Percentiles rank a stretch among this genome's conserved stretches.
phyloP scores from a whole-genome alignment of 2,329 filamentous ascomycete species.

The Capronia epimyces region DNA sequence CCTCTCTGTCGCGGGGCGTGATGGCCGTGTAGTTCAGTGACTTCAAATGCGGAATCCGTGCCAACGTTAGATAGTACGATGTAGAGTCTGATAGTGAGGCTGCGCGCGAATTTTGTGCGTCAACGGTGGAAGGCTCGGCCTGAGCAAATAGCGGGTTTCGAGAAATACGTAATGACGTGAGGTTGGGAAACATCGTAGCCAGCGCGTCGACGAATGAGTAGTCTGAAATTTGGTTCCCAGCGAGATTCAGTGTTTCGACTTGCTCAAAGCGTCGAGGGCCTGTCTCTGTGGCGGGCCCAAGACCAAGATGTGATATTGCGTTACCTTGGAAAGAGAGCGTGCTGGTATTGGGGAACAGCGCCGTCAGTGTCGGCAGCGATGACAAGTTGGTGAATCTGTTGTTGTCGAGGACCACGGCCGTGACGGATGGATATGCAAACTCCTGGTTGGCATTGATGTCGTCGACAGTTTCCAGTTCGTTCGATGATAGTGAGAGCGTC shows the following conservation, averaged over 20 bases:
- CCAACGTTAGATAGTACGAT: constrained; percentile 27
- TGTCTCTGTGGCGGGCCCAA: constrained; percentile 29
- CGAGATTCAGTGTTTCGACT: constrained; percentile 65
- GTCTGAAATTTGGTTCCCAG: constrained; percentile 61
- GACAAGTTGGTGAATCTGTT: constrained; percentile 38
- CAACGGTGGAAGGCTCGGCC: neutral
- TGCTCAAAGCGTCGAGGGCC: constrained; percentile 45
- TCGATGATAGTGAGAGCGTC: constrained; percentile 19
- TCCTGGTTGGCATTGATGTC: neutral
- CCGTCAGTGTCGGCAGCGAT: constrained; percentile 48
- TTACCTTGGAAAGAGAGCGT: constrained; percentile 67
- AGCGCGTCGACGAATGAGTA: constrained; percentile 74
- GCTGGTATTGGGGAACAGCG: constrained; percentile 47
- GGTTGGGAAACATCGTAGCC: constrained; percentile 61
- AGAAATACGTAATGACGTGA: constrained; percentile 70
- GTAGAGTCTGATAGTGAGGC: constrained; percentile 21
- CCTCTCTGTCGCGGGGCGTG: constrained; percentile 66
- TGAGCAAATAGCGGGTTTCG: constrained; percentile 75
- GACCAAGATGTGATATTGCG: constrained; percentile 47
- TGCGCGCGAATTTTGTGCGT: constrained; percentile 24
- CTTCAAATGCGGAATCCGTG: constrained; percentile 34
- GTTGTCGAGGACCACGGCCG: constrained; percentile 46
- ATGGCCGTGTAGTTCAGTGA: constrained; percentile 54
- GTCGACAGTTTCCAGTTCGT: constrained; percentile 21
- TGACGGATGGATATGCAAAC: constrained; percentile 40